Conservation (phyloP, 2,329 filamentous ascomycete genomes). For the Sordariomycetes sp. region DNA sequence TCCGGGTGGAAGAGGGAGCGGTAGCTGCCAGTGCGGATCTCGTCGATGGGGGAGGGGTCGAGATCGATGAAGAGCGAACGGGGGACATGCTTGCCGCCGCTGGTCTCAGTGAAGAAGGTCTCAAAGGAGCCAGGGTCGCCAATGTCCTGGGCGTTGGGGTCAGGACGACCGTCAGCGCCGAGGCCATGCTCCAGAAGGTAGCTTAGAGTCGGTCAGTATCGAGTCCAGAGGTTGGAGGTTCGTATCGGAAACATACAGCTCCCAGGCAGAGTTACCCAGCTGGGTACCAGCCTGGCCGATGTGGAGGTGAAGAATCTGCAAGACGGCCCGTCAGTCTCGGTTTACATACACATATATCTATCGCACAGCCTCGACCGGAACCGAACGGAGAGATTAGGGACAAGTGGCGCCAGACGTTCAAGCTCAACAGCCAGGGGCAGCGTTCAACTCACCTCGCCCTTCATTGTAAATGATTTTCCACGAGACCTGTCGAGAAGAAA, state of each 20-base stretch:
- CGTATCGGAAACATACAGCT: conserved; percentile 50
- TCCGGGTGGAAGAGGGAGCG: conserved; percentile 65
- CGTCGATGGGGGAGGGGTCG: conserved; percentile 64
- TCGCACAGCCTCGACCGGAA: too few species aligned
- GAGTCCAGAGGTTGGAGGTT: conserved; percentile 3
- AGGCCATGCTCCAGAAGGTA: conserved; percentile 68
- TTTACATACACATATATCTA: too few species aligned
- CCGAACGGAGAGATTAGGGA: not conserved
- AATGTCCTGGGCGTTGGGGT: conserved; percentile 50
- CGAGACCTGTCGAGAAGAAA: conserved; percentile 4
- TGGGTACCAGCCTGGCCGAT: conserved; percentile 63
- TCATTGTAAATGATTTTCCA: conserved; percentile 30
- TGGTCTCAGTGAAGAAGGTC: conserved; percentile 68
- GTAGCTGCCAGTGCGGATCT: conserved; percentile 61
- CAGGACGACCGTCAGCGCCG: conserved; percentile 52
- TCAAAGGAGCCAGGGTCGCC: conserved; percentile 57
- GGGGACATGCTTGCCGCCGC: conserved; percentile 62
- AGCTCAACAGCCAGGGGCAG: too few species aligned
- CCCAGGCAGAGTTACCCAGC: conserved; percentile 68
- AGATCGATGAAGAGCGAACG: conserved; percentile 65
- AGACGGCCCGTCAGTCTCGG: conserved; percentile 4
- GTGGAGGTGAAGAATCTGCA: conserved; percentile 54
- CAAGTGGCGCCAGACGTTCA: not conserved
- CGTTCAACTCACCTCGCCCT: conserved; percentile 49
- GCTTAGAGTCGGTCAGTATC: conserved; percentile 25